Evolutionary conservation across 306 rosid genomes (phyloP), one percentile per base, ranked within the genome.

Genomic region (Corylus avellana): DNA sequence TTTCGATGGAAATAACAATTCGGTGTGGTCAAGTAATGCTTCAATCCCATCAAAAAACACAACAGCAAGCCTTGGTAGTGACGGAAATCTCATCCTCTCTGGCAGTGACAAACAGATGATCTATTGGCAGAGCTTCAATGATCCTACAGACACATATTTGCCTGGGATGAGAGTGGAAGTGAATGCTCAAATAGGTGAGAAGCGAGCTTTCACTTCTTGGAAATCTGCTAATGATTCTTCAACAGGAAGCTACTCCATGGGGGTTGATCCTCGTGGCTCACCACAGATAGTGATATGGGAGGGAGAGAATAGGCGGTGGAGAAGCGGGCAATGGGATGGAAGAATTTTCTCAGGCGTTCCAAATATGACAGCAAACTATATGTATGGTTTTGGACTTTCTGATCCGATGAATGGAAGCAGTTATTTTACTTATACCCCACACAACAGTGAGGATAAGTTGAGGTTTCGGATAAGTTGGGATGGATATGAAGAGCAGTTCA

Each of bases 251-350:
- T 88, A 78, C 73, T 71, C 78, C 1, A 77, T 92, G 90, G 97
- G 97, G 25, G 55, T 86, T 49, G 98, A 94, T 85, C 94, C 94
- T 8, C 77, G 77, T 3, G 91, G 87, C 57, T 79, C 90, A 10
- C 89, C 88, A 0, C 98, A 92, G 83, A 82, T 94, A 14, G 86
- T 92, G 79, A 61, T 94, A 70, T 92, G 98, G 97, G 84, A 89
- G 4, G 94, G 90, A 5, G 57, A 49, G 7, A 12, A 49, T 0
- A 85, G 97, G 74, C 79, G 82, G 63, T 94, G 97, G 98, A 84
- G 97, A 78, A 94, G 96, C 66, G 98, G 98, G 9, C 88, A 90
- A 54, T 94, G 96, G 94, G 90, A 90, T 78, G 82, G 39, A 47
- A 85, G 87, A 79, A 61, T 76, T 14, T 92, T 94, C 39, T 74